Percentiles rank a stretch among this genome's conserved stretches.
Conservation (phyloP, 306 rosid genomes). For the Malus sylvestris region DNA sequence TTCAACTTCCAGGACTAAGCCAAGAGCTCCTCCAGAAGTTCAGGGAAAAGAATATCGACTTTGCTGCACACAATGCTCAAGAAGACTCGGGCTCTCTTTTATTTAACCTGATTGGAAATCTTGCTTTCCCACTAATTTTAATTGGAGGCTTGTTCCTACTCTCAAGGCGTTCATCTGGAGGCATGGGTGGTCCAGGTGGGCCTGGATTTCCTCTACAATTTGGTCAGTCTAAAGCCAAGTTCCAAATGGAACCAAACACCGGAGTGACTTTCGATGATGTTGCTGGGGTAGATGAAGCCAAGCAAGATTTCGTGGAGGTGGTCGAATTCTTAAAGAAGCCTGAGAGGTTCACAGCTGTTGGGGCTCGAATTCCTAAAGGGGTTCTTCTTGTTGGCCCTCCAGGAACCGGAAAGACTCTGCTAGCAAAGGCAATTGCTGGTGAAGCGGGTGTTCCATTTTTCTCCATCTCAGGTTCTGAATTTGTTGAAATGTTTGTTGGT, state of each 20-base stretch:
- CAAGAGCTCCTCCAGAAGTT: slow-evolving; percentile 96
- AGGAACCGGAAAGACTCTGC: slow-evolving; percentile 92
- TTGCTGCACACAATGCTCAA: slow-evolving; percentile 98
- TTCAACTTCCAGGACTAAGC: slow-evolving; percentile 94
- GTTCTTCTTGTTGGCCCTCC: slow-evolving; percentile 99
- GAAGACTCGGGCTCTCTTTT: slow-evolving; percentile 86
- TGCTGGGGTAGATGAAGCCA: slow-evolving; percentile 99
- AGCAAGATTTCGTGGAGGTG: slow-evolving; percentile 97
- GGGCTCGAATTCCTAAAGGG: slow-evolving; percentile 98
- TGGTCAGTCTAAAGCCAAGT: slow-evolving; percentile 96
- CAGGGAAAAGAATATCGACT: slow-evolving; percentile 91
- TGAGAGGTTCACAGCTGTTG: slow-evolving; percentile 93
- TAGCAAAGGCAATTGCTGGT: slow-evolving; percentile 97
- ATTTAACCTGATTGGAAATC: slow-evolving; percentile 80
- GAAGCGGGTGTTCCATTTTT: slow-evolving; percentile 99
- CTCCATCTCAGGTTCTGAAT: slow-evolving; percentile 41
- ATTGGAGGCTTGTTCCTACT: slow-evolving; percentile 92
- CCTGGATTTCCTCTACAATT: slow-evolving; percentile 81
- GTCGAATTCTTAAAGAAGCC: slow-evolving; percentile 96
- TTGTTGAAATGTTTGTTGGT: no score
- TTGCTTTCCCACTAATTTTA: slow-evolving; percentile 85
- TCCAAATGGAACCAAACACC: slow-evolving; percentile 97
- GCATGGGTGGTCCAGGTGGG: slow-evolving; percentile 95
- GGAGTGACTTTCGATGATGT: slow-evolving; percentile 98
- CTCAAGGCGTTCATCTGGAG: slow-evolving; percentile 92